Base-by-base conservation (phyloP, 2,329 filamentous ascomycete species). In the Fusarium xylarioides region DNA sequence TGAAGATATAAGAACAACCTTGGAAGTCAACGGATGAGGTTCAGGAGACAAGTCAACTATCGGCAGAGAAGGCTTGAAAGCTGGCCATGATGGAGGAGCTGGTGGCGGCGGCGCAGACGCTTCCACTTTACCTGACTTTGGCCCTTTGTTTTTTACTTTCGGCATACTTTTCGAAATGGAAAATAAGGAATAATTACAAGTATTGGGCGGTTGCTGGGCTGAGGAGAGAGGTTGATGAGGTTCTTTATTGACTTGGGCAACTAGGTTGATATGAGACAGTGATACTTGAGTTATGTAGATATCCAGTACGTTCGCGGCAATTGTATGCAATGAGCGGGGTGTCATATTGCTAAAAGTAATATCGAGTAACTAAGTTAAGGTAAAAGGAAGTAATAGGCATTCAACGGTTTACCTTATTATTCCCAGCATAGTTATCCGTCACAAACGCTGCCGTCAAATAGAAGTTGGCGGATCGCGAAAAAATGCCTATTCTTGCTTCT, bases 1-100 rank as follows among this genome's bases (percentile, higher is more conserved):
- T 69, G 90, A 91, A 5, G 89, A 87, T 64, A 96, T 86, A 8
- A 93, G 88, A 54, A 95, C 84, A 57, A 97, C 93, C 78, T 95
- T 94, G 19, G 83, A 79, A 19, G 83, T 83, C 34, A 75, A 63
- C 8, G 85, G 81, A 47, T 89, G 83, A 1, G 89, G 84, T 37
- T 90, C 85, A 34, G 93, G 85, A 12, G 81, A 79, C 19, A 97
- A 89, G 74, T 92, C 88, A 52, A 87, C 84, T 49, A 92, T 83
- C 50, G 93, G 91, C 47, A 95, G 82, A 15, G 91, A 81, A 21
- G 94, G 93, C 71, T 87, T 89, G 80, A 97, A 90, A 28, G 85
- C 82, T 40, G 94, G 93, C 94, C 94, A 95, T 53, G 88, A 88
- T 43, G 76, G 76, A 34, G 60, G 28, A 63, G 64, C 49, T 38